Evolutionary conservation across 768 basidiomycete species (phyloP).

Genomic region (Panaeolus papilionaceus): DNA sequence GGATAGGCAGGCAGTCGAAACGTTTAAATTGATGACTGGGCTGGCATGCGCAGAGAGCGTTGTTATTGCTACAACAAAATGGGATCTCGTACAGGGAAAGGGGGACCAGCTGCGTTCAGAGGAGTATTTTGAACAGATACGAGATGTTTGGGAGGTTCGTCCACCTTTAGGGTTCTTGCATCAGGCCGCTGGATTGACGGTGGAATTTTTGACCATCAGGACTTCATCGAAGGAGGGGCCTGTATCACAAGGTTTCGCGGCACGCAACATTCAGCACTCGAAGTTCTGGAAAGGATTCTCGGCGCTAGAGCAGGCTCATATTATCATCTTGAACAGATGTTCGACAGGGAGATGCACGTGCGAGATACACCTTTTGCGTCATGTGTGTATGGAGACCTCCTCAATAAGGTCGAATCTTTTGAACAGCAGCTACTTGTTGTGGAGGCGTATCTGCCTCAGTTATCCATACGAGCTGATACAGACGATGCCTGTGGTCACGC

Average conservation of each 20-base stretch:
- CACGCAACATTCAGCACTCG: background rate
- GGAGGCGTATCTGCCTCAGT: background rate
- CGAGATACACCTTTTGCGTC: background rate
- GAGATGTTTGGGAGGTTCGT: background rate
- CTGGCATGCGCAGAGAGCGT: background rate
- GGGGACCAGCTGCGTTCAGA: background rate
- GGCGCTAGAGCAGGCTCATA: slow-evolving; percentile 1
- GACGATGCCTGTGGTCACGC: background rate
- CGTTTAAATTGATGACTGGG: slow-evolving; percentile 1
- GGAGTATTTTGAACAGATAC: background rate
- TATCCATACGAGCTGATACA: background rate
- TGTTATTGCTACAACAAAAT: background rate
- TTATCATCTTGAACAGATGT: background rate
- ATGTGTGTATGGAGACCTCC: background rate
- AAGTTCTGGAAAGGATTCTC: background rate
- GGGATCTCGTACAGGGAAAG: background rate
- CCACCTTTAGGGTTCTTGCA: background rate
- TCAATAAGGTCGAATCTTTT: background rate
- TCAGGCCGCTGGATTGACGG: too few species aligned
- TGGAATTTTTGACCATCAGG: background rate
- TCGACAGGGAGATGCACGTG: background rate
- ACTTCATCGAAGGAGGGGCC: background rate
- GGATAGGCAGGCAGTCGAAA: background rate
- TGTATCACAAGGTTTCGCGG: background rate
- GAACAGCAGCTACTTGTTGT: background rate